A percentile compares a stretch with the other conserved stretches of the same genome.
These are phyloP conservation scores for Rhodotorula diobovata DNA, from an alignment of 768 basidiomycete species.

Conservation along the genomic window DNA sequence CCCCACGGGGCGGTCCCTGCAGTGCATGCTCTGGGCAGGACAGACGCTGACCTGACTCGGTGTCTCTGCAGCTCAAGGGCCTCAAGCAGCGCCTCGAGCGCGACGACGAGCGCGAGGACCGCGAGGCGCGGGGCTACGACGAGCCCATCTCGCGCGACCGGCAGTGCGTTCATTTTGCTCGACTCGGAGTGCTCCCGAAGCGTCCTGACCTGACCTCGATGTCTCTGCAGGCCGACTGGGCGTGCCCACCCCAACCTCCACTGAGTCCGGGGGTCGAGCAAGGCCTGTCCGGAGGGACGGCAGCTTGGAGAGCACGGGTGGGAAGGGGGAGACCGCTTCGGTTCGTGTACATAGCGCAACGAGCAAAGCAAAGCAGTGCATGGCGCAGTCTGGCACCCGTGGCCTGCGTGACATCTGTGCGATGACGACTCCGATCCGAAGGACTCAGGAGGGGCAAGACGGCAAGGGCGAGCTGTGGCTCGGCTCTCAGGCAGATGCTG, in stretches of 20 bases:
- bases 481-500: too few relatives aligned
- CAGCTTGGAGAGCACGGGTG: background rate
- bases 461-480: too few relatives aligned
- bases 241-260: too few relatives aligned
- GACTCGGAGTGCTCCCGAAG: background rate
- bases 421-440: too few relatives aligned
- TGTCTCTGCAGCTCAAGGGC: background rate
- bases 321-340: background rate
- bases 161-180: background rate
- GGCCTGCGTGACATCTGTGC: background rate
- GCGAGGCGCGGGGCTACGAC: conserved; percentile 16
- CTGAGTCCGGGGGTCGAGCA: too few relatives aligned
- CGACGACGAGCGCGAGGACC: conserved; percentile 23
- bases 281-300: too few relatives aligned
- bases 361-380: background rate
- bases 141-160: conserved; percentile 12
- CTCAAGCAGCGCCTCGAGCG: conserved; percentile 28
- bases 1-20: too few relatives aligned
- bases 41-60: background rate
- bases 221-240: background rate
- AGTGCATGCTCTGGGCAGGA: too few relatives aligned
- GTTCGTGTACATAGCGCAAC: background rate
- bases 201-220: too few relatives aligned
- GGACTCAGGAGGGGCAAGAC: too few relatives aligned
- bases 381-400: background rate